Percentiles rank a stretch among this genome's conserved stretches.
Evolutionary conservation across 2,329 filamentous ascomycete genomes (phyloP).

Genomic region (Byssothecium circinans): DNA sequence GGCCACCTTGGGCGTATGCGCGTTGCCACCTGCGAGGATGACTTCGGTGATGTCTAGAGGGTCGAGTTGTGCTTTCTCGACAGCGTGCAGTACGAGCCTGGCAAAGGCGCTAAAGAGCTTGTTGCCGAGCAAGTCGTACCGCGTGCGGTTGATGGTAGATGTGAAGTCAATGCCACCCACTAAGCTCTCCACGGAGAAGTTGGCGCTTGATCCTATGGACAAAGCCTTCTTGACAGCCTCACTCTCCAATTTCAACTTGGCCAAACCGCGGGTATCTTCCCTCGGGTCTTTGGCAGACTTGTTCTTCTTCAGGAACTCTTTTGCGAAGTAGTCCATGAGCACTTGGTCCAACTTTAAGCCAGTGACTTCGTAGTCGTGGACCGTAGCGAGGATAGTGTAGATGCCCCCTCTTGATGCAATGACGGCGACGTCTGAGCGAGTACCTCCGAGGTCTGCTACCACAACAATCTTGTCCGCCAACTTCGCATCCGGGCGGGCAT

Average conservation of each 20-base stretch:
- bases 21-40: conserved; percentile 86
- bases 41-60: conserved; percentile 93
- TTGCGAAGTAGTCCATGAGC: conserved; percentile 93
- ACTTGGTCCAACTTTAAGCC: conserved; percentile 86
- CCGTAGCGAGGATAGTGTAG: conserved; percentile 91
- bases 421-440: conserved; percentile 86
- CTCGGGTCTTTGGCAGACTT: conserved; percentile 73
- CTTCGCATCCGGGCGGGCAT: conserved; percentile 75
- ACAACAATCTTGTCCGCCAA: conserved; percentile 85
- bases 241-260: conserved; percentile 89
- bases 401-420: conserved; percentile 90
- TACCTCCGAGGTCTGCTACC: conserved; percentile 90
- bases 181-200: conserved; percentile 90
- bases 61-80: conserved; percentile 91
- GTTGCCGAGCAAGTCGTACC: conserved; percentile 85
- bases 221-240: conserved; percentile 92
- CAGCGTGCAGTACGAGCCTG: conserved; percentile 76
- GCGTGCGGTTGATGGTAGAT: conserved; percentile 86
- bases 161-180: conserved; percentile 88
- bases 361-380: conserved; percentile 92
- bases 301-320: conserved; percentile 99
- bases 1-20: conserved; percentile 92
- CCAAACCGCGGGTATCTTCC: conserved; percentile 75
- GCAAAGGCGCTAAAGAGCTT: conserved; percentile 90
- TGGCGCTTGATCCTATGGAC: conserved; percentile 82